A percentile compares a stretch with the other conserved stretches of the same genome.
Evolutionary conservation across 495 filamentous ascomycete genomes (phyloP).

Genomic region (Trichoderma asperelloides): DNA sequence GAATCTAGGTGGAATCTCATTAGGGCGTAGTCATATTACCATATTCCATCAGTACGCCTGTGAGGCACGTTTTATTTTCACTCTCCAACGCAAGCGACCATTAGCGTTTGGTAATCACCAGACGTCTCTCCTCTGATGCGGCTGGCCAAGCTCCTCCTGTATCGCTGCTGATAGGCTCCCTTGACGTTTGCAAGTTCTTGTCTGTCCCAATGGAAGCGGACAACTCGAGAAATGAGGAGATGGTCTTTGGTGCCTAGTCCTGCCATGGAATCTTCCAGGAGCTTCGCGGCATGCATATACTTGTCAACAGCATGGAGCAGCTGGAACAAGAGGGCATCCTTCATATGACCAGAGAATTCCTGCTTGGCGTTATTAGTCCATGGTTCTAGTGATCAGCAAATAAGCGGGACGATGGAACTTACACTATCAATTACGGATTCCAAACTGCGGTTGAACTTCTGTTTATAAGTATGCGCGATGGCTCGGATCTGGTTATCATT

Average conservation of each 20-base stretch:
- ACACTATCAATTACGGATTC: slow-evolving; percentile 62
- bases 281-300: slow-evolving; percentile 68
- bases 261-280: slow-evolving; percentile 77
- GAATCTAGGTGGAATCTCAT: background rate
- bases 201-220: slow-evolving; percentile 73
- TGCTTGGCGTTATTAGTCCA: slow-evolving; percentile 13
- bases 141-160: slow-evolving; percentile 47
- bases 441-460: slow-evolving; percentile 54
- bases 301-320: slow-evolving; percentile 68
- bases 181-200: slow-evolving; percentile 63
- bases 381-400: background rate
- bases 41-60: background rate
- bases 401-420: slow-evolving; percentile 9
- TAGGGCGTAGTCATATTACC: background rate
- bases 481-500: slow-evolving; percentile 76
- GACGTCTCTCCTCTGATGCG: slow-evolving; percentile 76
- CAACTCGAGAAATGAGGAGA: slow-evolving; percentile 60
- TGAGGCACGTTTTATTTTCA: background rate
- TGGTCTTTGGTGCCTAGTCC: slow-evolving; percentile 83
- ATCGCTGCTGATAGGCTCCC: slow-evolving; percentile 58
- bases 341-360: slow-evolving; percentile 90
- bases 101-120: slow-evolving; percentile 67
- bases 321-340: slow-evolving; percentile 71
- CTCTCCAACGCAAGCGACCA: slow-evolving; percentile 49
- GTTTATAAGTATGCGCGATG: slow-evolving; percentile 60